Evolutionary conservation across 2,329 filamentous ascomycete species (phyloP).

Genomic region (Trichoderma citrinoviride): DNA sequence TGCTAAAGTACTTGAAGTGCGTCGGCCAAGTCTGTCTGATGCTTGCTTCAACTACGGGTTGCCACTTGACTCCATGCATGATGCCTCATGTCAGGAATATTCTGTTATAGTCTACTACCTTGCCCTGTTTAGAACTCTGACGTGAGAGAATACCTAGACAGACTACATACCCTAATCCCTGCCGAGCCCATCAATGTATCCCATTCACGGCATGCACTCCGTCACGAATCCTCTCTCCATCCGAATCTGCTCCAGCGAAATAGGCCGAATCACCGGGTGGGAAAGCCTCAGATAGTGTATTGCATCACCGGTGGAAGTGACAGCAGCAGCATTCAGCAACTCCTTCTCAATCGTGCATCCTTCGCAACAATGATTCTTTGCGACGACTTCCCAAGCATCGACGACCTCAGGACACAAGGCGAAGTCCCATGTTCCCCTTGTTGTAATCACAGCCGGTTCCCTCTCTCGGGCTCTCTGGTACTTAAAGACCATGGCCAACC

Average conservation of each 20-base stretch:
- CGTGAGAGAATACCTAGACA: too few species aligned
- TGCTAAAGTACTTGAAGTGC: too few species aligned
- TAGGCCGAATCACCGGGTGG: slow-evolving; percentile 17
- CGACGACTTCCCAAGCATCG: slow-evolving; percentile 26
- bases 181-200: too few species aligned
- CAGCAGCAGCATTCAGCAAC: not conserved
- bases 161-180: too few species aligned
- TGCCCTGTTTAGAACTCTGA: too few species aligned
- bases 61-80: too few species aligned
- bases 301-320: slow-evolving; percentile 24
- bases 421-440: slow-evolving; percentile 21
- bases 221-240: slow-evolving; percentile 12
- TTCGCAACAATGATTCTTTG: not conserved
- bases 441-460: slow-evolving; percentile 21
- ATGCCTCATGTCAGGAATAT: too few species aligned
- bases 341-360: slow-evolving; percentile 15
- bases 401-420: slow-evolving; percentile 11
- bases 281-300: slow-evolving; percentile 24
- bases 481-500: slow-evolving; percentile 28
- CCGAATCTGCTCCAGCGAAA: slow-evolving; percentile 25
- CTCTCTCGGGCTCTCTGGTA: slow-evolving; percentile 20
- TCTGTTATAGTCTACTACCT: too few species aligned
- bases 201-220: too few species aligned
- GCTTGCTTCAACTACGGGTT: too few species aligned
- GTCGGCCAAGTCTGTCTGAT: too few species aligned